Conservation (phyloP, 495 filamentous ascomycete genomes). For the Hypoxylon trugodes region DNA sequence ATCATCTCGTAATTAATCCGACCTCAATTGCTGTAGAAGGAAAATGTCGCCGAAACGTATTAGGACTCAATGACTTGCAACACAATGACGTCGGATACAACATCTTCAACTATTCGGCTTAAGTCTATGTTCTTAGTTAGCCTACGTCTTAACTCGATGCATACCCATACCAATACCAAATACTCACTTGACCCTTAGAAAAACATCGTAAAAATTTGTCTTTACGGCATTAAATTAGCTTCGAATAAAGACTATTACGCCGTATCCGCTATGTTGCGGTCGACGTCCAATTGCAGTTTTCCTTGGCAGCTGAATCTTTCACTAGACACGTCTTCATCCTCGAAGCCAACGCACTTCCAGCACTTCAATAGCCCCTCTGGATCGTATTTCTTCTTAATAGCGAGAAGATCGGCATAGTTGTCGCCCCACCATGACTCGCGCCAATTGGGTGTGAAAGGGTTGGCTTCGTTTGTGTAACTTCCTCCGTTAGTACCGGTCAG, state of each 20-base stretch:
- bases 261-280: conserved; percentile 1
- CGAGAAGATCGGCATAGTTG: conserved; percentile 52
- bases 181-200: no score
- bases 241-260: neutral
- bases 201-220: no score
- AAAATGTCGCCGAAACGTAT: neutral
- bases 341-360: conserved; percentile 58
- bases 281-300: conserved; percentile 37
- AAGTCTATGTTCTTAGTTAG: no score
- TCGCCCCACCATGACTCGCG: conserved; percentile 59
- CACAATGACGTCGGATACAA: conserved; percentile 18
- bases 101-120: conserved; percentile 4
- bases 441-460: conserved; percentile 55
- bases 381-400: conserved; percentile 58
- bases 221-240: no score
- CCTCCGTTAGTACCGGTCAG: conserved; percentile 55
- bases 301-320: conserved; percentile 39
- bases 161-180: no score
- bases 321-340: conserved; percentile 40
- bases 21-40: neutral
- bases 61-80: neutral
- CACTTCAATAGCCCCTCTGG: conserved; percentile 55
- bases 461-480: conserved; percentile 59
- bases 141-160: no score
- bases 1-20: neutral